Percentiles rank a stretch among this genome's conserved stretches.
Evolutionary conservation across 2,329 filamentous ascomycete genomes (phyloP).

Genomic region (Rutstroemia sp.): DNA sequence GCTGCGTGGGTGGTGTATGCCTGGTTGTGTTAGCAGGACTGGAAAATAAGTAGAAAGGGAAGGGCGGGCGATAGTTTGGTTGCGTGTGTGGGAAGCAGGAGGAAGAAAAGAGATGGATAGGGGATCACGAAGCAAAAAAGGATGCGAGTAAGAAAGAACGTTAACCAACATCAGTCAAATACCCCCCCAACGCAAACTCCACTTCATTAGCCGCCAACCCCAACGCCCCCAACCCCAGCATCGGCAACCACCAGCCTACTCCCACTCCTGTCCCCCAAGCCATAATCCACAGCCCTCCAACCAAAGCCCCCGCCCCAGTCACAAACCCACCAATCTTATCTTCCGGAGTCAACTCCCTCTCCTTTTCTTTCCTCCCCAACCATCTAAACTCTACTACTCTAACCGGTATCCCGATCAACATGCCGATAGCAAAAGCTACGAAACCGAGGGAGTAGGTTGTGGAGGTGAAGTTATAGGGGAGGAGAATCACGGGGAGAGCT

Average conservation of each 20-base stretch:
- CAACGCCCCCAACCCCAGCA: slow-evolving; percentile 35
- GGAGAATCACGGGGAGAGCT: slow-evolving; percentile 34
- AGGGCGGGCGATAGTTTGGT: too few species aligned
- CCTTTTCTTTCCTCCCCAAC: slow-evolving; percentile 15
- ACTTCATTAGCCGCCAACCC: slow-evolving; percentile 43
- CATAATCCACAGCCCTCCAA: slow-evolving; percentile 38
- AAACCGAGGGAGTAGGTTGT: slow-evolving; percentile 34
- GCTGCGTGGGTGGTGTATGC: slow-evolving; percentile 37
- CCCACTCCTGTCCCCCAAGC: slow-evolving; percentile 40
- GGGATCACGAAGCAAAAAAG: too few species aligned
- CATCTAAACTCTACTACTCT: slow-evolving; percentile 29
- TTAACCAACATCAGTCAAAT: slow-evolving; percentile 33
- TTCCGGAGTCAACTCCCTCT: slow-evolving; percentile 31
- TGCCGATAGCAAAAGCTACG: slow-evolving; percentile 34
- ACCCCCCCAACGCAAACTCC: slow-evolving; percentile 33
- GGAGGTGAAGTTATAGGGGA: slow-evolving; percentile 28
- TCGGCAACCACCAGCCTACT: slow-evolving; percentile 34
- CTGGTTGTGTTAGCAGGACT: not conserved
- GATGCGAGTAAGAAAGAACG: too few species aligned
- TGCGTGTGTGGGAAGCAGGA: too few species aligned
- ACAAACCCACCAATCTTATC: slow-evolving; percentile 41
- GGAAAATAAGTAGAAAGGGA: too few species aligned
- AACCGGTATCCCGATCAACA: slow-evolving; percentile 35
- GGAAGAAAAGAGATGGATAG: too few species aligned
- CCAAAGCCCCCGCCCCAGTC: slow-evolving; percentile 37